phyloP scores from a whole-genome alignment of 2,329 filamentous ascomycete genomes.

The Penicillium palitans region DNA sequence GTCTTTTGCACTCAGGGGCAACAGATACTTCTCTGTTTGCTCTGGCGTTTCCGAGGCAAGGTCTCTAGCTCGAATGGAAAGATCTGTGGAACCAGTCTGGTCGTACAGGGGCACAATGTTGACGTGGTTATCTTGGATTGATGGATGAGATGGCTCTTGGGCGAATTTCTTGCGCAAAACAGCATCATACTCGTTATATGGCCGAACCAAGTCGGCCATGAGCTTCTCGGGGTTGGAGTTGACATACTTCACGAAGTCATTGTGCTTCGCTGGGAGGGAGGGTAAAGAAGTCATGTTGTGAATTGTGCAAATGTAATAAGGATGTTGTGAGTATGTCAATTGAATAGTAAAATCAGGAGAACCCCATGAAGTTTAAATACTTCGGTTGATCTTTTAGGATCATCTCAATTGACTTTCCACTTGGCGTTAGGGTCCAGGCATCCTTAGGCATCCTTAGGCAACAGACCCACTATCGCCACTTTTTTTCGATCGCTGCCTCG shows the following conservation, averaged over 20 bases:
- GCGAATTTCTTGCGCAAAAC: constrained; percentile 41
- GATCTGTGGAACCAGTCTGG: constrained; percentile 22
- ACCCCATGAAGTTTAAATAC: not conserved
- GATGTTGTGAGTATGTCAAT: not conserved
- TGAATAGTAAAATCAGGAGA: not conserved
- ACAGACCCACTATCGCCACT: not conserved
- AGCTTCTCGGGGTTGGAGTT: constrained; percentile 24
- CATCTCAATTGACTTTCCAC: not conserved
- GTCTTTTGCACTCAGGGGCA: constrained; percentile 47
- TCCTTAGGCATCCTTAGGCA: constrained; percentile 11
- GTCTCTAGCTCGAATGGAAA: constrained; percentile 36
- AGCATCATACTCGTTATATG: constrained; percentile 41
- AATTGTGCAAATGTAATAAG: not conserved
- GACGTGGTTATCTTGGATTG: constrained; percentile 31
- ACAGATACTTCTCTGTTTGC: constrained; percentile 36
- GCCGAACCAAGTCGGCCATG: constrained; percentile 33
- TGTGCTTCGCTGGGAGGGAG: constrained; percentile 31
- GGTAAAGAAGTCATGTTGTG: constrained; percentile 24
- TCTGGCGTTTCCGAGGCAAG: constrained; percentile 31
- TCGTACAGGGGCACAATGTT: constrained; percentile 41
- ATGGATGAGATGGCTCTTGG: constrained; percentile 38
- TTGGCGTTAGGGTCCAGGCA: constrained; percentile 4
- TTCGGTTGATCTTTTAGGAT: not conserved
- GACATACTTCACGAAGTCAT: constrained; percentile 31
- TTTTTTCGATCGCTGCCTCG: not conserved